A percentile compares a stretch with the other conserved stretches of the same genome.
phyloP scores from a whole-genome alignment of 192 early-diverging fungal genomes.

The Oehlia diaphana region DNA sequence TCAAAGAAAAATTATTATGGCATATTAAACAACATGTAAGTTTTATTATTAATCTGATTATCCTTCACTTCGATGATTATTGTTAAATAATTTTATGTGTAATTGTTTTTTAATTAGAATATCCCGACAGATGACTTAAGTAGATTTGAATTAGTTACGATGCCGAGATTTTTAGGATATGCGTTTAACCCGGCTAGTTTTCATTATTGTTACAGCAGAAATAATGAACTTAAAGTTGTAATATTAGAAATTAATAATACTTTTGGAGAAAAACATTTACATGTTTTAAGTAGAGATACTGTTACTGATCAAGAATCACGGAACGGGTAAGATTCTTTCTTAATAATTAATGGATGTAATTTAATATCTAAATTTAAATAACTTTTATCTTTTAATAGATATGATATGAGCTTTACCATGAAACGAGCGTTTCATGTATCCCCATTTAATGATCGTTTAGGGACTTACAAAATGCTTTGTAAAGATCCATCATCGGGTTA shows the following conservation, averaged over 20 bases:
- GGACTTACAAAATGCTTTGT: constrained; percentile 27
- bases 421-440: constrained; percentile 38
- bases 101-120: constrained; percentile 11
- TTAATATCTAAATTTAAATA: neutral
- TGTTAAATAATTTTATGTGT: neutral
- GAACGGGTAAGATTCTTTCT: constrained; percentile 6
- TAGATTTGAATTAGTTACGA: constrained; percentile 44
- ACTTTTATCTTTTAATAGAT: neutral
- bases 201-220: constrained; percentile 48
- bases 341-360: neutral
- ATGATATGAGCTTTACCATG: constrained; percentile 24
- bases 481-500: neutral
- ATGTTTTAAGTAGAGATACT: constrained; percentile 37
- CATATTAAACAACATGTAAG: constrained; percentile 26
- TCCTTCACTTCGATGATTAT: neutral
- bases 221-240: constrained; percentile 26
- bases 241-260: constrained; percentile 64
- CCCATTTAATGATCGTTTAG: constrained; percentile 39
- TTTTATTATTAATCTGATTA: neutral
- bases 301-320: constrained; percentile 3
- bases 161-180: constrained; percentile 51
- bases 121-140: constrained; percentile 15
- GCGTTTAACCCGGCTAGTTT: constrained; percentile 56
- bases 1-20: constrained; percentile 32
- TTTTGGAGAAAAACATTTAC: constrained; percentile 58